These are phyloP conservation scores for Diaporthe destruens DNA, from an alignment of 2,329 filamentous ascomycete species.

Conservation along the genomic window DNA sequence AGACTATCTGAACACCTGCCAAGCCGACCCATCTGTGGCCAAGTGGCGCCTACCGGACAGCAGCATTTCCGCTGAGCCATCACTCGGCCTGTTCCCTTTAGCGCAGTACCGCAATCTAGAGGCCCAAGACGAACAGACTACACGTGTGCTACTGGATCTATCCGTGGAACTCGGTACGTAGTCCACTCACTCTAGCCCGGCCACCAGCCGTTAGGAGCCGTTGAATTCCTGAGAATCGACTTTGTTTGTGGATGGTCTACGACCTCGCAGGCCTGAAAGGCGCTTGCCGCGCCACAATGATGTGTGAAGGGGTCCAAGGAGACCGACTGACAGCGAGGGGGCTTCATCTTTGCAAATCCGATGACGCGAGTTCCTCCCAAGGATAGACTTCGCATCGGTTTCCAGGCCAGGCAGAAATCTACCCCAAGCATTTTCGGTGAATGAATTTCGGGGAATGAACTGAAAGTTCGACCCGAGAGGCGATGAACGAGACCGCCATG, in stretches of 20 bases:
- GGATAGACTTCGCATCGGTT: conserved; percentile 35
- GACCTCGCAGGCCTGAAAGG: conserved; percentile 15
- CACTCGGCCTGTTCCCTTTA: conserved; percentile 26
- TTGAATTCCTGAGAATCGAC: conserved; percentile 18
- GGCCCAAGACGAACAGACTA: conserved; percentile 7
- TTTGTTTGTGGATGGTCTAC: conserved; percentile 4
- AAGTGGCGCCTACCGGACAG: conserved; percentile 28
- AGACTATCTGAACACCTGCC: conserved; percentile 2
- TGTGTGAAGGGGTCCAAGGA: conserved; percentile 1
- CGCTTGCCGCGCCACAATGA: conserved; percentile 20
- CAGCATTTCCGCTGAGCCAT: conserved; percentile 19
- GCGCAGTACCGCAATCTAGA: conserved; percentile 15
- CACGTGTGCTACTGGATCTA: conserved; percentile 23
- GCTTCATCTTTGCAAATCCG: conserved; percentile 18
- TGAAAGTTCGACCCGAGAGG: conserved; percentile 14
- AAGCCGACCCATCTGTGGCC: conserved; percentile 26
- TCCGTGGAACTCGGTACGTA: conserved; percentile 27
- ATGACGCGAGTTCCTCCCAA: conserved; percentile 8
- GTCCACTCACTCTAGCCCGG: conserved; percentile 24
- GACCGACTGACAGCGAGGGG: conserved; percentile 17
- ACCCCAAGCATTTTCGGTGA: conserved; percentile 12
- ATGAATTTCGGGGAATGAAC: conserved; percentile 34
- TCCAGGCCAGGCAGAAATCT: conserved; percentile 20
- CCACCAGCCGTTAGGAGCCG: conserved; percentile 35
- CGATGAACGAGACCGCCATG: conserved; percentile 25